Base-by-base conservation (phyloP, 2,329 filamentous ascomycete genomes). In the Endothia cerciana region DNA sequence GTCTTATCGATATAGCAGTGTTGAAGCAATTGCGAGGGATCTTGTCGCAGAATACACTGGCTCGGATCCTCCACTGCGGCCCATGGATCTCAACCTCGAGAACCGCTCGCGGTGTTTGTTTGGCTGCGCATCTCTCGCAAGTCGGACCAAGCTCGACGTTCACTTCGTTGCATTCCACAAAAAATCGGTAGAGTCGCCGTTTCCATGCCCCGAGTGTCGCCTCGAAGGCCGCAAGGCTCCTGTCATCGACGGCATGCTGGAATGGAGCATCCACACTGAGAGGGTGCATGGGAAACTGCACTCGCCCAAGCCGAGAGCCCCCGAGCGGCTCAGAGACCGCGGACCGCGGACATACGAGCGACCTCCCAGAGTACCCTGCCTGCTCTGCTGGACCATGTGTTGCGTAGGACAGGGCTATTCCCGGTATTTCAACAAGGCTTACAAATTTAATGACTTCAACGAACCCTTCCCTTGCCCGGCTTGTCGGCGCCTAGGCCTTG, bases 401-500 rank as follows among this genome's bases (percentile, higher is more conserved):
- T 28, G 47, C 13, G 47, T 13, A 2, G 47, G 47, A 8, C 47
- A 51, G n/a, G 47, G 47, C 22, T 28, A 51, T 17, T 51, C 47
- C 15, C 47, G 47, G 22, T n/a, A 51, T 51, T 51, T 51, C 47
- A 13, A 51, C 1, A 51, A 28, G n/a, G 7, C 11, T 2, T n/a
- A 51, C 47, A 51, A 28, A 4, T 2, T 30, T 25, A 11, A n/a
- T n/a, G 47, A 51, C 11, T 51, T 51, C 22, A 4, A 2, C n/a
- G 47, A 51, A 13, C 47, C 47, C 47, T 51, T 51, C n/a, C 47
- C 47, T 28, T 51, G 47, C 25, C 47, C 47, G 10, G 47, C 47
- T 2, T 51, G 47, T 13, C n/a, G 8, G 22, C 47, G 47, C 7
- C 47, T 28, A 11, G 15, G 15, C 3, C 2, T 11, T 3, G 47